phyloP scores from a whole-genome alignment of 192 early-diverging fungal genomes.

The Coemansia sp. region DNA sequence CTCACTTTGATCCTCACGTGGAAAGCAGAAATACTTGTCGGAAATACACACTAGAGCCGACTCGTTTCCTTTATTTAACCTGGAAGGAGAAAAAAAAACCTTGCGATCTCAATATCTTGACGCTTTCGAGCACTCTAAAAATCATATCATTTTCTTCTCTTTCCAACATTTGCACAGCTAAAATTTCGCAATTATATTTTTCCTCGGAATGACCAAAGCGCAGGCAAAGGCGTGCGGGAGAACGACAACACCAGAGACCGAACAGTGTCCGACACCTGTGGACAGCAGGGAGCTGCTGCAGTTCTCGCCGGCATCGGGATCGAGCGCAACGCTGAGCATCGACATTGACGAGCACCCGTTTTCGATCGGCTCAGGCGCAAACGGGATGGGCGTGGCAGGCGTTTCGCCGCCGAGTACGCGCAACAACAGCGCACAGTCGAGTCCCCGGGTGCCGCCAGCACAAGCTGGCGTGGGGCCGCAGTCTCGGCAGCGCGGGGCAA shows the following conservation, averaged over 20 bases:
- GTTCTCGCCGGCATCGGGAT: slow-evolving; percentile 2
- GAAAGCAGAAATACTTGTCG: not conserved
- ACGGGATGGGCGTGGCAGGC: slow-evolving; percentile 9
- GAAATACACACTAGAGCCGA: not conserved
- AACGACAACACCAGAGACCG: not conserved
- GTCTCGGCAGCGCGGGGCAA: no score
- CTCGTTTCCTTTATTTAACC: slow-evolving; percentile 1
- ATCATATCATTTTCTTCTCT: no score
- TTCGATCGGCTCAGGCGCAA: not conserved
- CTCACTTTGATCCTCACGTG: not conserved
- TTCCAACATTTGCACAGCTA: no score
- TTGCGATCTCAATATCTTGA: not conserved
- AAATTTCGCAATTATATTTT: not conserved
- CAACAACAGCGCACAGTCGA: slow-evolving; percentile 33
- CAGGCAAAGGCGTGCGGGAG: not conserved
- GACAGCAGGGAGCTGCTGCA: not conserved
- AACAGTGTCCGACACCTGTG: slow-evolving; percentile 4
- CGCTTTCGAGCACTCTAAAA: no score
- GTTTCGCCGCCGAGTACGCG: slow-evolving; percentile 24
- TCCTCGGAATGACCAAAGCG: not conserved
- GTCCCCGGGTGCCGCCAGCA: slow-evolving; percentile 15
- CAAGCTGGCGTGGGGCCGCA: not conserved
- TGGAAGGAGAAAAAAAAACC: not conserved
- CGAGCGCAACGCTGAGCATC: slow-evolving; percentile 5
- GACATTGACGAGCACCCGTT: slow-evolving; percentile 9